Evolutionary conservation across 108 stramenopile genomes (phyloP).

Genomic region (Cyclotella cryptica): DNA sequence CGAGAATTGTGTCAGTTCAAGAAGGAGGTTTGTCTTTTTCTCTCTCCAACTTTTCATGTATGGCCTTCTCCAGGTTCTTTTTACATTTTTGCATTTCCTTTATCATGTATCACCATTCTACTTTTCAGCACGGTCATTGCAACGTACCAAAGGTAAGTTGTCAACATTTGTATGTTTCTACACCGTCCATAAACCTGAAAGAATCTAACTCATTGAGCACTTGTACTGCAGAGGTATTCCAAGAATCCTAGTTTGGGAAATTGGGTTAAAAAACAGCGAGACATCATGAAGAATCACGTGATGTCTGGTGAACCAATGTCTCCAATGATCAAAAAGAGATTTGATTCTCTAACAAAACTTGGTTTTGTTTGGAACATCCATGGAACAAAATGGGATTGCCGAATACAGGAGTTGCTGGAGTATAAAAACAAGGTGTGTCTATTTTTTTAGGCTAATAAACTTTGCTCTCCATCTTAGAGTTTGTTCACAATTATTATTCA

Average conservation of each 20-base stretch:
- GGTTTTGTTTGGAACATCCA: not conserved
- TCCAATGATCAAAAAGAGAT: not conserved
- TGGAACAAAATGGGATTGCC: not conserved
- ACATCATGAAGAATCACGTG: too few species aligned
- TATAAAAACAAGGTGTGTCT: not conserved
- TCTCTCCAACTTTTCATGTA: too few species aligned
- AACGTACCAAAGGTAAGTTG: not conserved
- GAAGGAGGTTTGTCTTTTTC: not conserved
- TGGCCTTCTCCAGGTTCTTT: too few species aligned
- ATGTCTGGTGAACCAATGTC: too few species aligned
- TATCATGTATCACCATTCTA: too few species aligned
- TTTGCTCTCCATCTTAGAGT: too few species aligned
- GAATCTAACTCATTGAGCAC: not conserved
- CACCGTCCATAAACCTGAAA: not conserved
- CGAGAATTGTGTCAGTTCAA: not conserved
- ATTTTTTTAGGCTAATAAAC: too few species aligned
- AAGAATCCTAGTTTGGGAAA: not conserved
- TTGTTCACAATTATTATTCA: too few species aligned
- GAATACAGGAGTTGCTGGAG: not conserved
- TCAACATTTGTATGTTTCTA: not conserved
- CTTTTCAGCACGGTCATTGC: constrained; percentile 10
- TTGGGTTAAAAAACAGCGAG: not conserved
- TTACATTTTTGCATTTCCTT: too few species aligned
- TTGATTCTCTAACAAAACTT: not conserved
- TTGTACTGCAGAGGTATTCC: not conserved